Percentiles rank a stretch among this genome's conserved stretches.
phyloP scores from a whole-genome alignment of 23 red algal species.

The Gracilaria gracilis region DNA sequence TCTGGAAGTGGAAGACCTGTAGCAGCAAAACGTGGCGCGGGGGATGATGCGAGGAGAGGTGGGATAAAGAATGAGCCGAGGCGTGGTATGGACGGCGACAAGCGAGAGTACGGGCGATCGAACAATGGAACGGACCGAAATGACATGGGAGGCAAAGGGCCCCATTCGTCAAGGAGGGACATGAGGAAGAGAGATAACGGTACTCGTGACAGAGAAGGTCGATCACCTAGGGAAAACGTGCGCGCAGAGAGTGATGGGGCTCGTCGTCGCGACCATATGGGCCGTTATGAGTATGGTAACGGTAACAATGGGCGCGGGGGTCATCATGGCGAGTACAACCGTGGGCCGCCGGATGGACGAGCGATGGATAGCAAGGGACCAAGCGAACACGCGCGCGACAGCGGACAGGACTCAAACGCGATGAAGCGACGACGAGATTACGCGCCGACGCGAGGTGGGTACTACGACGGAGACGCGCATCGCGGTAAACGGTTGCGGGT shows the following conservation, averaged over 20 bases:
- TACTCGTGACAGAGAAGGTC: constrained; percentile 11
- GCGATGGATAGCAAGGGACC: background rate
- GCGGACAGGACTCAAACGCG: background rate
- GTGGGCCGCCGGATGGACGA: background rate
- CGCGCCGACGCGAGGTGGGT: background rate
- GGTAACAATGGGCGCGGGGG: background rate
- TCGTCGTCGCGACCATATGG: constrained; percentile 3
- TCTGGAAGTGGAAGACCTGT: background rate
- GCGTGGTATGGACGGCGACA: constrained; percentile 1
- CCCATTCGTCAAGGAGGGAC: background rate
- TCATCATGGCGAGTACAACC: background rate
- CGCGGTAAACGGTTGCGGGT: constrained; percentile 5
- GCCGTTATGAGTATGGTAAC: constrained; percentile 15
- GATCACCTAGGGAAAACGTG: background rate
- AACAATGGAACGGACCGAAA: background rate
- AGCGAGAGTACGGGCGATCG: background rate
- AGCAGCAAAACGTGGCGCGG: background rate
- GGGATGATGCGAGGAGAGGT: background rate
- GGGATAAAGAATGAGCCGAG: background rate
- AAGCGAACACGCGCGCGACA: background rate
- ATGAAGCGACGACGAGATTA: constrained; percentile 18
- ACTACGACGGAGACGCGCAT: constrained; percentile 18
- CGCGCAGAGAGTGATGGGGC: background rate
- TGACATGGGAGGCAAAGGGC: background rate
- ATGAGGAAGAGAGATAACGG: background rate